Evolutionary conservation across 2,329 filamentous ascomycete species (phyloP).

Genomic region (Stachybotrys echinatus): DNA sequence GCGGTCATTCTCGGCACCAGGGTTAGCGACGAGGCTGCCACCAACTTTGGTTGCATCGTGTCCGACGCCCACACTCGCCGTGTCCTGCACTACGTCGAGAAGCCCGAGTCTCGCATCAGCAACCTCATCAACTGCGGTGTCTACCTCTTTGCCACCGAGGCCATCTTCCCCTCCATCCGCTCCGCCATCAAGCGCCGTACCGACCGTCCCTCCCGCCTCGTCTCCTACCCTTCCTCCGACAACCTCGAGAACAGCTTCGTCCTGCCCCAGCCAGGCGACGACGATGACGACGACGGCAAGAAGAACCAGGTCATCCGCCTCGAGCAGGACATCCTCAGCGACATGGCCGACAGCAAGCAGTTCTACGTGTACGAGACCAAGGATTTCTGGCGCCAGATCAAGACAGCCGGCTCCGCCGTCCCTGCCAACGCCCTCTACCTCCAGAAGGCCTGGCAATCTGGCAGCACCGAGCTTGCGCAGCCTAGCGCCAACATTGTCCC

Average conservation of each 20-base stretch:
- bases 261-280: conserved; percentile 31
- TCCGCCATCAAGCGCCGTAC: conserved; percentile 92
- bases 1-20: conserved; percentile 92
- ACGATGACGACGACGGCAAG: conserved; percentile 70
- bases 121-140: conserved; percentile 99
- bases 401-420: conserved; percentile 94
- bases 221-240: conserved; percentile 94
- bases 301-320: conserved; percentile 86
- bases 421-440: conserved; percentile 96
- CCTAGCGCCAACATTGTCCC: conserved; percentile 84
- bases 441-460: conserved; percentile 83
- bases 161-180: conserved; percentile 93
- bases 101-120: conserved; percentile 94
- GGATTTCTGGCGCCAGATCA: conserved; percentile 99
- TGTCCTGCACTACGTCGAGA: conserved; percentile 98
- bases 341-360: conserved; percentile 93
- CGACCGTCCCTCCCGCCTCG: conserved; percentile 74
- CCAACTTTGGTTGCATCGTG: conserved; percentile 97
- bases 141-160: conserved; percentile 93
- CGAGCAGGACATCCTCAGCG: conserved; percentile 93
- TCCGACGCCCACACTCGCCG: conserved; percentile 90
- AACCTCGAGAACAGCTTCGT: conserved; percentile 70
- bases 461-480: conserved; percentile 70
- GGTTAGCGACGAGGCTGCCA: conserved; percentile 84
- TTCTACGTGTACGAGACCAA: conserved; percentile 99